Evolutionary conservation across 306 rosid genomes (phyloP).

Genomic region (Castanea sativa): DNA sequence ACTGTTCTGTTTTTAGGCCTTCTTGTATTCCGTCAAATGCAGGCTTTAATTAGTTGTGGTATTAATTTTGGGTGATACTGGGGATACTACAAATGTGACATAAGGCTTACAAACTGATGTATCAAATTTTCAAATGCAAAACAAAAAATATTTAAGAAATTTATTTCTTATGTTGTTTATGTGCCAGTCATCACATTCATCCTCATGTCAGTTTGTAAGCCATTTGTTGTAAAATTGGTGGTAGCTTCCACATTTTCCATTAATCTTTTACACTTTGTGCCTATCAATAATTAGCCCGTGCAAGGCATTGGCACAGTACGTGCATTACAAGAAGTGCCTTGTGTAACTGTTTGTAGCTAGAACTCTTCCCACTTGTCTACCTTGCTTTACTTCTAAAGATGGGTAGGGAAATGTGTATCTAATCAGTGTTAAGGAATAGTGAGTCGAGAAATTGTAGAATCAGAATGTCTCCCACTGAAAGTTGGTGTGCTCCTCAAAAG

Average conservation of each 20-base stretch:
- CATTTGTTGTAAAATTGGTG: no score
- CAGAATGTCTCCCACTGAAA: neutral
- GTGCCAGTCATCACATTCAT: no score
- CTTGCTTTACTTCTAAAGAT: neutral
- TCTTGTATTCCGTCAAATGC: neutral
- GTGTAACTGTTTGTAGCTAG: neutral
- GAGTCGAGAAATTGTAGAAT: neutral
- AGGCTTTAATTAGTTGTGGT: neutral
- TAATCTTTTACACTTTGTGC: neutral
- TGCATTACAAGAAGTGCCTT: neutral
- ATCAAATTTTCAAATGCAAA: no score
- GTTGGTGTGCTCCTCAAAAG: no score
- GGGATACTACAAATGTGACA: no score
- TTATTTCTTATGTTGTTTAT: no score
- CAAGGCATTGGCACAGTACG: neutral
- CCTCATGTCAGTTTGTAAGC: no score
- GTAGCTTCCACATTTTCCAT: no score
- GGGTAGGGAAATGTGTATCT: neutral
- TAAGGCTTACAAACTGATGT: no score
- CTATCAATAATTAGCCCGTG: neutral
- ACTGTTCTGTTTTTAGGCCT: constrained; percentile 13
- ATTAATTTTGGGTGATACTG: neutral
- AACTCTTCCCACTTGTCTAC: neutral
- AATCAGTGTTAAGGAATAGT: neutral
- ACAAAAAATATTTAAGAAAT: no score